Base-by-base conservation (phyloP, 176 grass and related monocot species). In the Elymus sibiricus region DNA sequence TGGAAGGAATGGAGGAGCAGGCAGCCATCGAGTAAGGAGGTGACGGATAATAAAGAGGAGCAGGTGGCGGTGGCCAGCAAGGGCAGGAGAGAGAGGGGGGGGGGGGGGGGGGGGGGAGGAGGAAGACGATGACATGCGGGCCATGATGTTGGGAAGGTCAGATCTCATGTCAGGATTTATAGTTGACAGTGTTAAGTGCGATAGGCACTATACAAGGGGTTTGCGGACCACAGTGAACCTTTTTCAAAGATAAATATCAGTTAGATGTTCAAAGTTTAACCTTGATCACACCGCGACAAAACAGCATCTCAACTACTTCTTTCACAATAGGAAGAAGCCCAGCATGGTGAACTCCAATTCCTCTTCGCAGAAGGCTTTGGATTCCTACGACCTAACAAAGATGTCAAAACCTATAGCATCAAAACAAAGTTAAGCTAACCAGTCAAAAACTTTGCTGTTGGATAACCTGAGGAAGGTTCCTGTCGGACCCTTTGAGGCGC, bases 271-370 rank as follows among this genome's bases (percentile, higher is more conserved):
- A 84, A 74, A 77, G 56, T 59, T 53, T 89, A 93, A 98, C 95
- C 96, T 98, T 98, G 62, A 98, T 95, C 44, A 95, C 91, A 24
- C 96, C 96, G 75, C 88, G 91, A 85, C 96, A 98, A 85, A 98
- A 98, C 25, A 98, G 91, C 96, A 98, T 98, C 79, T 98, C 96
- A 73, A 98, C 96, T 62, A 98, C 96, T 98, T 98, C 93, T 86
- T 98, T 98, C 39, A 95, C 93, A 71, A 98, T 98, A 81, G 96
- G 96, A 92, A 98, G 96, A 90, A 98, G 93, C 58, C 96, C 96
- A 76, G 96, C 93, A 89, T 98, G 96, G 79, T 98, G 96, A 49
- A 95, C 93, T 65, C 93, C 93, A 78, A 98, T 92, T 64, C 96
- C 96, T 93, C 93, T 92, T 74, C 87, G 87, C 62, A 98, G 88